Conservation (phyloP, 164 flowering plant species). For the Berberis thunbergii region DNA sequence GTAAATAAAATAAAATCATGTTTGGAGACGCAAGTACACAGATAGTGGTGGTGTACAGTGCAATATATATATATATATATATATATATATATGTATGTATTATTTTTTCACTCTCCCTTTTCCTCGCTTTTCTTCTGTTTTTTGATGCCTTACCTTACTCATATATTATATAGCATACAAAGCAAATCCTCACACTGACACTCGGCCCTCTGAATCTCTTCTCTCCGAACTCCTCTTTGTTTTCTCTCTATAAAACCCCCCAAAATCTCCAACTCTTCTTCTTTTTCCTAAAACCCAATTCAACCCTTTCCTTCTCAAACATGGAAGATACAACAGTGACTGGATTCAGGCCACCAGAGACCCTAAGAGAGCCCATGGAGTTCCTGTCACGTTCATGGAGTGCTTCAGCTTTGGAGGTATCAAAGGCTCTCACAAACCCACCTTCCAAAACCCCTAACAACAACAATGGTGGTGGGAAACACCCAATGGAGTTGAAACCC, state of each 20-base stretch:
- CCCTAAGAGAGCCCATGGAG: conserved; percentile 92
- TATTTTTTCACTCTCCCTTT: no score
- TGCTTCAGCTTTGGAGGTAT: conserved; percentile 69
- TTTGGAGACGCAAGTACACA: no score
- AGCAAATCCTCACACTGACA: conserved; percentile 10
- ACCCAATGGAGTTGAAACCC: not conserved
- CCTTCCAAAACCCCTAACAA: not conserved
- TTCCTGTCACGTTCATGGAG: conserved; percentile 96
- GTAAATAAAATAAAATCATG: no score
- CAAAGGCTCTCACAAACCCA: conserved; percentile 48
- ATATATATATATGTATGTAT: no score
- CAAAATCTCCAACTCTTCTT: not conserved
- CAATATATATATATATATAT: no score
- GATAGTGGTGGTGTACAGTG: no score
- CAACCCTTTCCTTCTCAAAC: not conserved
- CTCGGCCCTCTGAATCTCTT: conserved; percentile 16
- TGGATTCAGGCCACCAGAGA: conserved; percentile 69
- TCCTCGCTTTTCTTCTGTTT: no score
- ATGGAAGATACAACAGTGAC: no score
- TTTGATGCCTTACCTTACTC: no score
- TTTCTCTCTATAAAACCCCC: not conserved
- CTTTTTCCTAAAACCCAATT: not conserved
- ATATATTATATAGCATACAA: no score
- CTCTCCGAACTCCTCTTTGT: not conserved
- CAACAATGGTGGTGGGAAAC: not conserved